Percentiles rank a stretch among this genome's conserved stretches.
Evolutionary conservation across 208 protist species (phyloP).

Genomic region (Leishmania turanica): DNA sequence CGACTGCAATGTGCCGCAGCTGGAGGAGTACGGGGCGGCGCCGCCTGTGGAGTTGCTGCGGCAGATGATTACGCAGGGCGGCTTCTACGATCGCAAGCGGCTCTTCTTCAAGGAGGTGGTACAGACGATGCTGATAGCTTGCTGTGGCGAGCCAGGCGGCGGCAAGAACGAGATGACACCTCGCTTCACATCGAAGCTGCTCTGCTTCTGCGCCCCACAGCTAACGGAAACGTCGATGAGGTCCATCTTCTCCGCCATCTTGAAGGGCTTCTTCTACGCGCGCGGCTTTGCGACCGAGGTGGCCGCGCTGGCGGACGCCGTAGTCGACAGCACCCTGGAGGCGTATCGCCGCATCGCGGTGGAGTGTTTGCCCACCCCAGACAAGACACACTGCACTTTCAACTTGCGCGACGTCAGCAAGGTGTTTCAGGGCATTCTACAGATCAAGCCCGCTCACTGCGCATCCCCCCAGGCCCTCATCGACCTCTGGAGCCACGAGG

Average conservation of each 20-base stretch:
- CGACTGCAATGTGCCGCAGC: slow-evolving; percentile 95
- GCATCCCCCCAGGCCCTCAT: slow-evolving; percentile 58
- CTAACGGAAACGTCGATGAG: slow-evolving; percentile 85
- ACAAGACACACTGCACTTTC: slow-evolving; percentile 98
- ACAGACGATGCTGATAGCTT: slow-evolving; percentile 86
- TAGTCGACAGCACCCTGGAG: slow-evolving; percentile 93
- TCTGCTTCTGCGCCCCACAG: slow-evolving; percentile 91
- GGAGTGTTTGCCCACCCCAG: slow-evolving; percentile 96
- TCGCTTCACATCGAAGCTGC: slow-evolving; percentile 91
- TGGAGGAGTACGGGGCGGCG: slow-evolving; percentile 94
- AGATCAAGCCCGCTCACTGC: slow-evolving; percentile 78
- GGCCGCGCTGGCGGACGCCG: slow-evolving; percentile 39
- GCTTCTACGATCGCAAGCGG: slow-evolving; percentile 92
- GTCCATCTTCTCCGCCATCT: slow-evolving; percentile 95
- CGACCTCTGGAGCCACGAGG: slow-evolving; percentile 95
- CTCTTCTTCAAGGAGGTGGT: slow-evolving; percentile 93
- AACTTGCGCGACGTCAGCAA: slow-evolving; percentile 98
- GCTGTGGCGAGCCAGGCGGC: slow-evolving; percentile 95
- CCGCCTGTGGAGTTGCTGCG: slow-evolving; percentile 95
- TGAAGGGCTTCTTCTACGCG: slow-evolving; percentile 79
- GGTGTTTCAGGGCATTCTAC: slow-evolving; percentile 96
- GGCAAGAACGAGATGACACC: slow-evolving; percentile 94
- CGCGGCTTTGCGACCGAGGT: slow-evolving; percentile 52
- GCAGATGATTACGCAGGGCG: slow-evolving; percentile 92
- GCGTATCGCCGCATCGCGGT: slow-evolving; percentile 93